Conservation (phyloP, 73 alveolate genomes). For the Tetrahymena borealis region DNA sequence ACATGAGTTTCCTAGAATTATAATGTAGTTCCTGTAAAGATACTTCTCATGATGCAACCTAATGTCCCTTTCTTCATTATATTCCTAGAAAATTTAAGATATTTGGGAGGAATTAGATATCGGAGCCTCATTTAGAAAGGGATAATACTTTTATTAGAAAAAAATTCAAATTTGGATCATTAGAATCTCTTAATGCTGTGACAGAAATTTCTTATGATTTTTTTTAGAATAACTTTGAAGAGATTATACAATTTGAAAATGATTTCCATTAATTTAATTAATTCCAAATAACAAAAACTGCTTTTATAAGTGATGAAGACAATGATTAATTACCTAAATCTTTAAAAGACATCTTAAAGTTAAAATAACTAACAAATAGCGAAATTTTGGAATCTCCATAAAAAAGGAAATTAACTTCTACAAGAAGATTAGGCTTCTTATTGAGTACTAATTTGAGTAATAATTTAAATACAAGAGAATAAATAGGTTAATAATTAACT, state of each 20-base stretch:
- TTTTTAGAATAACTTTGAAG: neutral
- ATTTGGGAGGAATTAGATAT: neutral
- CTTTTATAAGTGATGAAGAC: neutral
- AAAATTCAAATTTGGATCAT: neutral
- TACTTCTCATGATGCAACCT: neutral
- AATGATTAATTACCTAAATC: neutral
- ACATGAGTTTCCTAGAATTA: neutral
- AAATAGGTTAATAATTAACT: neutral
- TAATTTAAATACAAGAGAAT: neutral
- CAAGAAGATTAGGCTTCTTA: neutral
- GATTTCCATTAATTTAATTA: neutral
- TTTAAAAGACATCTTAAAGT: neutral
- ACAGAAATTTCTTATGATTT: neutral
- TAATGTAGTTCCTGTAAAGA: neutral
- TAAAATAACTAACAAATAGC: neutral
- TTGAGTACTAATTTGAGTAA: neutral
- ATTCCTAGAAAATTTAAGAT: neutral
- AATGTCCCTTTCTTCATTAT: neutral
- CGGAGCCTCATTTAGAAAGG: neutral
- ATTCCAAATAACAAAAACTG: neutral
- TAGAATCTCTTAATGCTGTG: neutral
- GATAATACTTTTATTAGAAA: neutral
- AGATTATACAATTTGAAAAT: neutral
- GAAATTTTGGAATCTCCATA: neutral
- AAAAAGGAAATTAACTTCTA: neutral